These are phyloP conservation scores for Colletotrichum godetiae DNA, from an alignment of 2,329 filamentous ascomycete genomes.

Conservation along the genomic window DNA sequence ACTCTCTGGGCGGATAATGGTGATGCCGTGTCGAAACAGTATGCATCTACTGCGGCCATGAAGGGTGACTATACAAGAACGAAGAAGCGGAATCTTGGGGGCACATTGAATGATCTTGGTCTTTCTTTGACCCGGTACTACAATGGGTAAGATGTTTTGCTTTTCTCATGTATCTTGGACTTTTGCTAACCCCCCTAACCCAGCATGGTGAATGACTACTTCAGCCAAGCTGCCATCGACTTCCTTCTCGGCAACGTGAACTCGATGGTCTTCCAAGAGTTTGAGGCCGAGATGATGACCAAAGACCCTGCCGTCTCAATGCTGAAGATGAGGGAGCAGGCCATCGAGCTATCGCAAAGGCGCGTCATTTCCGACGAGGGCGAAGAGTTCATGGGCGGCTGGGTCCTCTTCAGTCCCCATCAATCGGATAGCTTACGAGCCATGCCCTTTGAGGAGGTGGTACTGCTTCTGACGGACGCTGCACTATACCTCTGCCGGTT, in stretches of 20 bases:
- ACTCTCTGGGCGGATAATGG: constrained; percentile 97
- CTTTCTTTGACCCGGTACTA: constrained; percentile 84
- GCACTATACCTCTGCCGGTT: constrained; percentile 92
- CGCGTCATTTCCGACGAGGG: constrained; percentile 85
- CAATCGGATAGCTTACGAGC: constrained; percentile 76
- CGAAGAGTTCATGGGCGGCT: constrained; percentile 89
- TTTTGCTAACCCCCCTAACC: constrained; percentile 33
- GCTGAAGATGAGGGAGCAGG: constrained; percentile 84
- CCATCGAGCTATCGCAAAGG: constrained; percentile 88
- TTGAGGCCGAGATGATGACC: constrained; percentile 92
- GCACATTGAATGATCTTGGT: constrained; percentile 90
- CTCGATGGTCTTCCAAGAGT: constrained; percentile 89
- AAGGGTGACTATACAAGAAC: constrained; percentile 98
- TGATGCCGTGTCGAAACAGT: constrained; percentile 94
- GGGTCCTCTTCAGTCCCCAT: constrained; percentile 86
- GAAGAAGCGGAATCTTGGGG: constrained; percentile 88
- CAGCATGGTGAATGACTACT: constrained; percentile 98
- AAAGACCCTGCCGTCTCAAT: constrained; percentile 92
- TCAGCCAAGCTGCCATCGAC: constrained; percentile 94
- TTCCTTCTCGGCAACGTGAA: constrained; percentile 92
- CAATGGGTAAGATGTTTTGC: constrained; percentile 63
- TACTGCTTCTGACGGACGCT: constrained; percentile 85
- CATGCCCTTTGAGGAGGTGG: constrained; percentile 83
- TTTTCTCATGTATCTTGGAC: background rate
- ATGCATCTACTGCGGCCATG: constrained; percentile 93